A percentile compares a stretch with the other conserved stretches of the same genome.
These are phyloP conservation scores for Diplocarpon rosae DNA, from an alignment of 2,329 filamentous ascomycete species.

Conservation along the genomic window DNA sequence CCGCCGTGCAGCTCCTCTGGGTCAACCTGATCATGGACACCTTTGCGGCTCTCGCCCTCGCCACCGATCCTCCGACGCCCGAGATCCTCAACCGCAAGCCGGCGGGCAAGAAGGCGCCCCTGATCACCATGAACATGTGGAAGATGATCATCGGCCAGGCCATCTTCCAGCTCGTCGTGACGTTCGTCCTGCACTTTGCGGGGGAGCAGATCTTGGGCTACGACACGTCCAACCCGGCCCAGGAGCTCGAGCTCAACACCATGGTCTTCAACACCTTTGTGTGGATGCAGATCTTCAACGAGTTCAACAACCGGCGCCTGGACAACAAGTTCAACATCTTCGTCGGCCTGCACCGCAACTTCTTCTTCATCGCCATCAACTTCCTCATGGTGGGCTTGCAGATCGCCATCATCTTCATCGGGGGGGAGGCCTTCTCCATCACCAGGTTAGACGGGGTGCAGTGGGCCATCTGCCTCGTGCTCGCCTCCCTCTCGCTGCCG, in stretches of 20 bases:
- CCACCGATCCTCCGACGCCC: slow-evolving; percentile 60
- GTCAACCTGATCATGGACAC: slow-evolving; percentile 81
- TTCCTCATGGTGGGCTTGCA: slow-evolving; percentile 80
- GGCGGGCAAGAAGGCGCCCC: slow-evolving; percentile 57
- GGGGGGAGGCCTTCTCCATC: slow-evolving; percentile 62
- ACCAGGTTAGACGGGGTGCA: slow-evolving; percentile 56
- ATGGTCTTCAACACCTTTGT: slow-evolving; percentile 92
- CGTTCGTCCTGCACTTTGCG: slow-evolving; percentile 76
- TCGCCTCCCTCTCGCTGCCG: slow-evolving; percentile 76
- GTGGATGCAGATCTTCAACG: slow-evolving; percentile 99
- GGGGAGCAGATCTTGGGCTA: slow-evolving; percentile 48
- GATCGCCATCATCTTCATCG: slow-evolving; percentile 79
- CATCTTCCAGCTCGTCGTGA: slow-evolving; percentile 71
- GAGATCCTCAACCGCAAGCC: slow-evolving; percentile 61
- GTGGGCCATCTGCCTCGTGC: slow-evolving; percentile 78
- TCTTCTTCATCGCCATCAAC: slow-evolving; percentile 82
- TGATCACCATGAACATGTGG: slow-evolving; percentile 92
- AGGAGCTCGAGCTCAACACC: slow-evolving; percentile 55
- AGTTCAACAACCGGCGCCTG: slow-evolving; percentile 75
- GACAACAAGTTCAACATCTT: slow-evolving; percentile 96
- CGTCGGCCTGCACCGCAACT: slow-evolving; percentile 73
- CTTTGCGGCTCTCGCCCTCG: slow-evolving; percentile 63
- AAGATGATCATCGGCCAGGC: slow-evolving; percentile 97
- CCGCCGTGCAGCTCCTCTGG: slow-evolving; percentile 68
- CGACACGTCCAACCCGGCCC: slow-evolving; percentile 32